A percentile compares a stretch with the other conserved stretches of the same genome.
These are phyloP conservation scores for Colletotrichum musicola DNA, from an alignment of 2,329 filamentous ascomycete species.

Conservation along the genomic window DNA sequence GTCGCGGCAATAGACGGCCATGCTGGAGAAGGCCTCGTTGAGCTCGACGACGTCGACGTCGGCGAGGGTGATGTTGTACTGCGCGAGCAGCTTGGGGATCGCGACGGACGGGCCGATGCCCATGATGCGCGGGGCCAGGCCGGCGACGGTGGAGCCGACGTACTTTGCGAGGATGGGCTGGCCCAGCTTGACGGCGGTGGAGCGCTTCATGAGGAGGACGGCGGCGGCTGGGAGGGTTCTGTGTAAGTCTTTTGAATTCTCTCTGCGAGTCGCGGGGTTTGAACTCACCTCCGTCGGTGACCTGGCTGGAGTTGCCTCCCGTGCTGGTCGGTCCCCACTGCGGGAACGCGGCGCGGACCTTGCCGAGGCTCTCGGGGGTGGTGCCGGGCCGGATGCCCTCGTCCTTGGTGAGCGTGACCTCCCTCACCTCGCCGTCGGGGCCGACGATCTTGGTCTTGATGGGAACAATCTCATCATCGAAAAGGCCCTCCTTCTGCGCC, in stretches of 20 bases:
- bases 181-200: constrained; percentile 85
- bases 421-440: constrained; percentile 81
- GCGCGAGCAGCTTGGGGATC: constrained; percentile 84
- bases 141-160: constrained; percentile 90
- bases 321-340: constrained; percentile 89
- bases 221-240: constrained; percentile 76
- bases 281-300: constrained; percentile 86
- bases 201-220: constrained; percentile 93
- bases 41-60: constrained; percentile 93
- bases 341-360: constrained; percentile 91
- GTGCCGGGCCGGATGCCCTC: constrained; percentile 94
- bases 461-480: constrained; percentile 94
- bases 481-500: constrained; percentile 91
- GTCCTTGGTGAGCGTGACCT: constrained; percentile 84
- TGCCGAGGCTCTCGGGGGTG: constrained; percentile 82
- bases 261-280: neutral
- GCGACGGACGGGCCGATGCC: constrained; percentile 85
- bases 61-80: constrained; percentile 81
- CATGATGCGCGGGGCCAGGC: constrained; percentile 95
- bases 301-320: constrained; percentile 93
- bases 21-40: constrained; percentile 98
- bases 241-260: no score
- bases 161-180: constrained; percentile 97
- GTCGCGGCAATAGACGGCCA: constrained; percentile 94
- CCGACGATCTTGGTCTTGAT: constrained; percentile 87